These are phyloP conservation scores for Colletotrichum truncatum DNA, from an alignment of 2,329 filamentous ascomycete genomes.

Conservation along the genomic window DNA sequence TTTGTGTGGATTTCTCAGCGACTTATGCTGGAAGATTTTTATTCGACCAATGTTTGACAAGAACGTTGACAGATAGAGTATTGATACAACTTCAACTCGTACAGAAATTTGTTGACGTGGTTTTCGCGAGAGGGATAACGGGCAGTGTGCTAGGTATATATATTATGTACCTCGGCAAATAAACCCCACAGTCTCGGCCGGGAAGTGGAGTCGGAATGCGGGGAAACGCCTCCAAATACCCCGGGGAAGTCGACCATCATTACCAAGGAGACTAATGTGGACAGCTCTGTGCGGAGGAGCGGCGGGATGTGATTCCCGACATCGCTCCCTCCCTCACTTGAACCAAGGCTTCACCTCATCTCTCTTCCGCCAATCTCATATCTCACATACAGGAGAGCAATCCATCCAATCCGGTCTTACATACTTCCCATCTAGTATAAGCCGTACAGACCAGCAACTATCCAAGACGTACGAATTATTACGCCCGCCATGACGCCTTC, in stretches of 20 bases:
- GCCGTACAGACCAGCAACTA: not conserved
- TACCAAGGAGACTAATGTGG: conserved; percentile 1
- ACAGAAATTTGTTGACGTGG: no score
- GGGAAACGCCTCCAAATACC: conserved; percentile 19
- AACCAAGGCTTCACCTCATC: not conserved
- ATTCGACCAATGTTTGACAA: no score
- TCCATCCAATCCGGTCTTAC: not conserved
- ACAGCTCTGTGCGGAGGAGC: conserved; percentile 25
- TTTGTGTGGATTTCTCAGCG: not conserved
- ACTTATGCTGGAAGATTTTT: no score
- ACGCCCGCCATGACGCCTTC: conserved; percentile 31
- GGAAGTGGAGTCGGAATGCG: conserved; percentile 28
- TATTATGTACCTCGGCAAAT: conserved; percentile 22
- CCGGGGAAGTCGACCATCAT: not conserved
- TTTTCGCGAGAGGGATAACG: not conserved
- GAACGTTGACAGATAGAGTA: no score
- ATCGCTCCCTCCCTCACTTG: conserved; percentile 5
- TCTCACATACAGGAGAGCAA: not conserved
- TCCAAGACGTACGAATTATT: not conserved
- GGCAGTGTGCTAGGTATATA: not conserved
- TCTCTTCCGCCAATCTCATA: not conserved
- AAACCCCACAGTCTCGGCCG: conserved; percentile 18
- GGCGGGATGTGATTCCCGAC: conserved; percentile 11
- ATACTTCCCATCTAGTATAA: not conserved
- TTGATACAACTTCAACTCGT: no score